A percentile compares a stretch with the other conserved stretches of the same genome.
phyloP scores from a whole-genome alignment of 441 rosid species.

The Croton setiger region DNA sequence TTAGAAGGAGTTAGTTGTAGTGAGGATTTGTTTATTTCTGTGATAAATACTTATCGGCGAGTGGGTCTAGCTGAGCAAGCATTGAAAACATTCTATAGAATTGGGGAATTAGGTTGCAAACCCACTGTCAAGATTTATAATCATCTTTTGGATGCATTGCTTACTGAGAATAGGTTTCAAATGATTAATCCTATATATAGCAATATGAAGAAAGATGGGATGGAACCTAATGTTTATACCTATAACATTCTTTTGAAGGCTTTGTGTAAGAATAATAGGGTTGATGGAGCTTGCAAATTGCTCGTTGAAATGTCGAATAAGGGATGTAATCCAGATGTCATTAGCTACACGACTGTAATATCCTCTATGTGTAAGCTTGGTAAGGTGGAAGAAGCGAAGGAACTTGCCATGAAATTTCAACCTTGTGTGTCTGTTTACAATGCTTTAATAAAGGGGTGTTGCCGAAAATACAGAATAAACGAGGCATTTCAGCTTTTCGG shows the following conservation, averaged over 20 bases:
- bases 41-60: conserved; percentile 47
- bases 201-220: conserved; percentile 80
- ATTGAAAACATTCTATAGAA: conserved; percentile 73
- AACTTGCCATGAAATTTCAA: conserved; percentile 48
- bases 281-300: conserved; percentile 73
- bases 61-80: conserved; percentile 67
- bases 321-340: conserved; percentile 68
- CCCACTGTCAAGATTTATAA: conserved; percentile 86
- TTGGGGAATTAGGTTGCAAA: conserved; percentile 72
- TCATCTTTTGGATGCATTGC: conserved; percentile 74
- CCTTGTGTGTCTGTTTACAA: conserved; percentile 59
- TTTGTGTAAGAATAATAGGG: conserved; percentile 70
- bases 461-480: conserved; percentile 41
- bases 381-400: conserved; percentile 63
- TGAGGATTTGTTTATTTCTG: conserved; percentile 61
- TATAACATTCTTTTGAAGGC: conserved; percentile 85
- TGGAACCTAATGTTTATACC: conserved; percentile 77
- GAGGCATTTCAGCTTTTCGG: conserved; percentile 48
- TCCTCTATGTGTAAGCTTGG: conserved; percentile 76
- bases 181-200: conserved; percentile 64
- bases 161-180: conserved; percentile 63
- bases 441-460: conserved; percentile 66
- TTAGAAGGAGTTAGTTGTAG: conserved; percentile 64
- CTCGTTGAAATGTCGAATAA: conserved; percentile 65
- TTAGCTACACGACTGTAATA: conserved; percentile 71